phyloP scores from a whole-genome alignment of 305 asterid species.

The Salvia sclarea region DNA sequence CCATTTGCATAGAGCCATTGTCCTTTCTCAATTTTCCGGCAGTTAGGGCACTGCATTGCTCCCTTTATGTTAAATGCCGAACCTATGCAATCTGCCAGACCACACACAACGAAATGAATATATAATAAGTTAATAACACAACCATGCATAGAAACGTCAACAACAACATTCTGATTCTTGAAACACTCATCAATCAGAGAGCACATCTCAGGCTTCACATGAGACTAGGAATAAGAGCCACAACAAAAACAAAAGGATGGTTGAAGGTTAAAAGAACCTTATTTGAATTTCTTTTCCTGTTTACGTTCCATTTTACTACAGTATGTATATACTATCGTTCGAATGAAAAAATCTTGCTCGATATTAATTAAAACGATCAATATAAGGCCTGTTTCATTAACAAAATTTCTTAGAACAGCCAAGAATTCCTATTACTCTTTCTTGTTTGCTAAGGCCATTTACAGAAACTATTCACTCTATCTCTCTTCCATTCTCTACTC shows the following conservation, averaged over 20 bases:
- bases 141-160: background rate
- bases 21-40: constrained; percentile 83
- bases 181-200: constrained; percentile 10
- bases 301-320: too few relatives aligned
- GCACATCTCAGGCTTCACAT: background rate
- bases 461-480: background rate
- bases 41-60: constrained; percentile 87
- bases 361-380: background rate
- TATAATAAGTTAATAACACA: constrained; percentile 7
- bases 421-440: background rate
- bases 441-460: background rate
- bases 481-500: background rate
- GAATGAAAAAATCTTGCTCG: background rate
- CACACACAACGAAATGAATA: constrained; percentile 7
- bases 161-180: background rate
- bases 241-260: background rate
- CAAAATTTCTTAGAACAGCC: background rate
- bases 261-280: background rate
- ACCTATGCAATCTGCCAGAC: constrained; percentile 72
- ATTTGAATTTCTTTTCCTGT: too few relatives aligned
- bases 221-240: background rate
- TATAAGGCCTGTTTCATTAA: background rate
- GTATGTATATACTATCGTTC: background rate
- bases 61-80: constrained; percentile 79
- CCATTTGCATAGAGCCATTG: constrained; percentile 81